Percentiles rank a stretch among this genome's conserved stretches.
These are phyloP conservation scores for Tephrocybe sp. DNA, from an alignment of 768 basidiomycete species.

Conservation along the genomic window DNA sequence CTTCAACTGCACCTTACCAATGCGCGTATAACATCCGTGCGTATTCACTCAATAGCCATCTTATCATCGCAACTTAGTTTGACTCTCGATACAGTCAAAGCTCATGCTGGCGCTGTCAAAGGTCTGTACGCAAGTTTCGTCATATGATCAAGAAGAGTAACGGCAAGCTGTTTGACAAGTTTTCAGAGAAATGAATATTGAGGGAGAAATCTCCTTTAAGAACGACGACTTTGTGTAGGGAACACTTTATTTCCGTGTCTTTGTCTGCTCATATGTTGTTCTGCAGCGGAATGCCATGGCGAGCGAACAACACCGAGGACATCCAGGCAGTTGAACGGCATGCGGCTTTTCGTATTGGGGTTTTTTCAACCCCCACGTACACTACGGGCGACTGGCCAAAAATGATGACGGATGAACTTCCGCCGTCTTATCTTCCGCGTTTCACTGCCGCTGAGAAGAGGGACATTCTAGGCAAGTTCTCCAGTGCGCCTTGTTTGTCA, in stretches of 20 bases:
- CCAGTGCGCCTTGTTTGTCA: not conserved
- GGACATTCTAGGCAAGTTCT: slow-evolving; percentile 35
- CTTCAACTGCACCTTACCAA: slow-evolving; percentile 42
- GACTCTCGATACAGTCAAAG: slow-evolving; percentile 32
- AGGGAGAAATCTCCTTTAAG: slow-evolving; percentile 55
- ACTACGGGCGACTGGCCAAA: slow-evolving; percentile 53
- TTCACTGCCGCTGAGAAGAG: slow-evolving; percentile 46
- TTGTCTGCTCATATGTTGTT: not conserved
- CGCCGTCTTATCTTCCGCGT: slow-evolving; percentile 44
- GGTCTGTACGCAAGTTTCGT: slow-evolving; percentile 22
- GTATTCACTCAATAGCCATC: slow-evolving; percentile 11
- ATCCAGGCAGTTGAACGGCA: slow-evolving; percentile 45
- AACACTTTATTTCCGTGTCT: not conserved
- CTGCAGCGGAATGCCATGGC: slow-evolving; percentile 45
- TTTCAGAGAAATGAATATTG: slow-evolving; percentile 46
- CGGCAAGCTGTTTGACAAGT: slow-evolving; percentile 20
- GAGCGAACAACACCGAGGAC: slow-evolving; percentile 44
- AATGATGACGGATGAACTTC: slow-evolving; percentile 47
- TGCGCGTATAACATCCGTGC: slow-evolving; percentile 44
- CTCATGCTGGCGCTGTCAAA: slow-evolving; percentile 52
- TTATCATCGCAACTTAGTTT: not conserved
- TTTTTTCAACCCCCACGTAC: slow-evolving; percentile 50
- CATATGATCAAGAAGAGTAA: not conserved
- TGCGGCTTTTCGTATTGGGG: slow-evolving; percentile 49
- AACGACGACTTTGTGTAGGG: slow-evolving; percentile 50